Evolutionary conservation across 2,329 filamentous ascomycete species (phyloP).

Genomic region (Diaporthe sp.): DNA sequence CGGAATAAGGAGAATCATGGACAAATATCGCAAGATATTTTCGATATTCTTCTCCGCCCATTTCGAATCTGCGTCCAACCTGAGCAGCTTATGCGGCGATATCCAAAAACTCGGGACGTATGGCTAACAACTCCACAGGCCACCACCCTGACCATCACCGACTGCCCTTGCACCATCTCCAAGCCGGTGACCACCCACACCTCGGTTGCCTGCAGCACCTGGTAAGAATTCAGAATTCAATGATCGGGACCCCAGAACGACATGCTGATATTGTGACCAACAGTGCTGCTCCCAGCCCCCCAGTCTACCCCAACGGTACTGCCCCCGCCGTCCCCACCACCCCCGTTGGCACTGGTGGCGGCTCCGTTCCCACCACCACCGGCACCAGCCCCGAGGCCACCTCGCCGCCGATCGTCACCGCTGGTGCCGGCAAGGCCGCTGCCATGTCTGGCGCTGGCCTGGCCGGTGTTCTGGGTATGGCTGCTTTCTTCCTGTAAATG

Average conservation of each 20-base stretch:
- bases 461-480: constrained; percentile 69
- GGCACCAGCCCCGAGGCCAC: constrained; percentile 44
- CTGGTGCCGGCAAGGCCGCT: constrained; percentile 66
- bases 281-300: constrained; percentile 27
- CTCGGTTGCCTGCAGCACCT: constrained; percentile 64
- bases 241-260: neutral
- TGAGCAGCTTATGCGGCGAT: neutral
- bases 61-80: neutral
- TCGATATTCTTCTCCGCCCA: neutral
- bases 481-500: constrained; percentile 69
- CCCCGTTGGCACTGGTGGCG: constrained; percentile 43
- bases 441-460: constrained; percentile 68
- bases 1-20: constrained; percentile 20
- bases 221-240: constrained; percentile 49
- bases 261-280: neutral
- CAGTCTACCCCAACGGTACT: constrained; percentile 51
- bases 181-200: constrained; percentile 66
- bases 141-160: constrained; percentile 76
- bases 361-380: constrained; percentile 33
- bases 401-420: constrained; percentile 63
- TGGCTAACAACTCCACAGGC: constrained; percentile 52
- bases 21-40: neutral
- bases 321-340: constrained; percentile 45
- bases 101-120: neutral
- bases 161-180: constrained; percentile 77